Conservation (phyloP, 352 stramenopile species). For the Ophiocytium majus region DNA sequence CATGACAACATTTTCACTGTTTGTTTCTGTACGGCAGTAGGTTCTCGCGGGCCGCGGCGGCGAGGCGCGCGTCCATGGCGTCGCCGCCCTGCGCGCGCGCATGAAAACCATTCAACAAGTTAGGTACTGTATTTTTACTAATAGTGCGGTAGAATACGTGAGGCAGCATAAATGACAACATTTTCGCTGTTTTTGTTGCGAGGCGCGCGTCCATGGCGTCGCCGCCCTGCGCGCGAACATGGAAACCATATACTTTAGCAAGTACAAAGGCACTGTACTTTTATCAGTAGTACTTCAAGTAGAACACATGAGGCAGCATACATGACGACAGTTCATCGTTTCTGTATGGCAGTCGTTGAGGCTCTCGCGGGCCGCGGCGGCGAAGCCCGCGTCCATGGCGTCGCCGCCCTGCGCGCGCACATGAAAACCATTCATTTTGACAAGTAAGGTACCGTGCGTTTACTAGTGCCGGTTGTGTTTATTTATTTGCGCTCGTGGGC, state of each 20-base stretch:
- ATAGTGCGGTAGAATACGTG: no score
- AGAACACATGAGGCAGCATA: no score
- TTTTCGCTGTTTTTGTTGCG: no score
- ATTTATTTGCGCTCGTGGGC: constrained; percentile 23
- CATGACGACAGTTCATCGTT: background rate
- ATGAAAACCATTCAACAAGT: constrained; percentile 4
- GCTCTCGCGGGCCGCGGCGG: constrained; percentile 9
- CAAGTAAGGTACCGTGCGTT: no score
- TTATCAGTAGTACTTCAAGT: no score
- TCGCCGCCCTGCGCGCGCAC: background rate
- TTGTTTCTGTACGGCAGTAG: constrained; percentile 3
- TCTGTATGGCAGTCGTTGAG: background rate
- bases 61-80: constrained; percentile 32
- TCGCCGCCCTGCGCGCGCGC: background rate
- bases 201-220: constrained; percentile 27
- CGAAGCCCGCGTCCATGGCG: constrained; percentile 29
- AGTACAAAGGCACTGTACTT: no score
- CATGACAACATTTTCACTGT: constrained; percentile 1
- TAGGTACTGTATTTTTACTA: no score
- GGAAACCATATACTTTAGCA: background rate
- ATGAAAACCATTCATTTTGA: background rate
- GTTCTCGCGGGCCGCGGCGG: constrained; percentile 9
- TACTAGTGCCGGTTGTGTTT: no score
- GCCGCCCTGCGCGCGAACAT: background rate
- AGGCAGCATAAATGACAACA: no score